Percentiles rank a stretch among this genome's conserved stretches.
Evolutionary conservation across 257 asterid genomes (phyloP).

Genomic region (Penstemon barbatus): DNA sequence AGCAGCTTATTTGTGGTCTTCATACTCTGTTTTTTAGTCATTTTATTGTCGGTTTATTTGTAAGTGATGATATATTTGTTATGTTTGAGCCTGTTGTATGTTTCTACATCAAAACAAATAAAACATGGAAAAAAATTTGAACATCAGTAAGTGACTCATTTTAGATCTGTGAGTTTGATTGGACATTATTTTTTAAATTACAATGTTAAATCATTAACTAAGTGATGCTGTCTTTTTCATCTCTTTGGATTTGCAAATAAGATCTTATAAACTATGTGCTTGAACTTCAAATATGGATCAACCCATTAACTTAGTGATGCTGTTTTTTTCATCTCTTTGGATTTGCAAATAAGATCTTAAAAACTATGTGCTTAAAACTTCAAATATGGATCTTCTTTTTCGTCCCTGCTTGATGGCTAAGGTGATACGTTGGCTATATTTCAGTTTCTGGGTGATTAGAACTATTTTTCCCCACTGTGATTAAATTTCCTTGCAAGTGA

Average conservation of each 20-base stretch:
- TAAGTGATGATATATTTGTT: neutral
- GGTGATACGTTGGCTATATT: neutral
- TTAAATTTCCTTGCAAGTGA: too few relatives aligned
- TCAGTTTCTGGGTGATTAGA: neutral
- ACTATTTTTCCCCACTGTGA: too few relatives aligned
- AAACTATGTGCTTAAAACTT: neutral
- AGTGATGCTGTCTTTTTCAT: neutral
- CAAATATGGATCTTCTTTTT: neutral
- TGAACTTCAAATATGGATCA: too few relatives aligned
- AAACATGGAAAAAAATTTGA: neutral
- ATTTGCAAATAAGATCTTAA: neutral
- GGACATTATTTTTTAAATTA: neutral
- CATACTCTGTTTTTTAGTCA: neutral
- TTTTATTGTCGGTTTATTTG: conserved; percentile 10
- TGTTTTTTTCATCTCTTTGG: too few relatives aligned
- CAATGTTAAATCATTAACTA: neutral
- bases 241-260: neutral
- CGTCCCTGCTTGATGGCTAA: neutral
- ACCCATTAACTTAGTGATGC: neutral
- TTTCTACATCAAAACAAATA: neutral
- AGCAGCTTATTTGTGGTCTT: neutral
- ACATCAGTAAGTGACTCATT: neutral
- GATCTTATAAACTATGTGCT: neutral
- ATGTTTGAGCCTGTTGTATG: neutral
- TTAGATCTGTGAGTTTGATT: neutral